Conservation (phyloP, 2,329 filamentous ascomycete genomes). For the Helicocarpus griseus region DNA sequence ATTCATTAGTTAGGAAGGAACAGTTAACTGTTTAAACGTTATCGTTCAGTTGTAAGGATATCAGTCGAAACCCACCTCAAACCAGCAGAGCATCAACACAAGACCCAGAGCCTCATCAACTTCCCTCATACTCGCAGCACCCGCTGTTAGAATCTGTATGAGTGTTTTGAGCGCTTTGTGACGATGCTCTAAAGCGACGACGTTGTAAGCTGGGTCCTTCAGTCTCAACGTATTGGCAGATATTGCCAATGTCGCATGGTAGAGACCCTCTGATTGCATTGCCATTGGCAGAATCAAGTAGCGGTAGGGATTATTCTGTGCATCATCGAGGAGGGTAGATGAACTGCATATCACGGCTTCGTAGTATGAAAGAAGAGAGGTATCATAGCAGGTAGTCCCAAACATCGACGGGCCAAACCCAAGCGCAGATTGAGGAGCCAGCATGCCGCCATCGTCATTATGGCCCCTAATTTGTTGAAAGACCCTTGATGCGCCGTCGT, state of each 20-base stretch:
- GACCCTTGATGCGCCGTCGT: too few relatives aligned
- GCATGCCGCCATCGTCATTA: not conserved
- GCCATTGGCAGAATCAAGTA: not conserved
- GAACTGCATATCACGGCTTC: not conserved
- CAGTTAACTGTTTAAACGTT: too few relatives aligned
- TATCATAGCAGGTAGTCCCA: not conserved
- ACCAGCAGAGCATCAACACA: not conserved
- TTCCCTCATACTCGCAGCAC: not conserved
- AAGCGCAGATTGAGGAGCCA: not conserved
- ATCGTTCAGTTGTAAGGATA: too few relatives aligned
- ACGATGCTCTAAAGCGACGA: not conserved
- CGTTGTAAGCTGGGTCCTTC: not conserved
- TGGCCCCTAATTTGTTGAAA: not conserved
- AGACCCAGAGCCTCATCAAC: not conserved
- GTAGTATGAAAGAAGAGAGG: not conserved
- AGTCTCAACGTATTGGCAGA: not conserved
- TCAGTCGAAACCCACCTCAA: too few relatives aligned
- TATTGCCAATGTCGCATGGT: not conserved
- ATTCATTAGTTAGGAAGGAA: too few relatives aligned
- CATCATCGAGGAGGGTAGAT: not conserved
- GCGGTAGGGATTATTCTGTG: not conserved
- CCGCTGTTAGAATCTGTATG: not conserved
- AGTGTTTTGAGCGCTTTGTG: not conserved
- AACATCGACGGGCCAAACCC: not conserved
- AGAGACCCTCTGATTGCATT: not conserved